Base-by-base conservation (phyloP, 306 rosid genomes). In the Comarum palustre region DNA sequence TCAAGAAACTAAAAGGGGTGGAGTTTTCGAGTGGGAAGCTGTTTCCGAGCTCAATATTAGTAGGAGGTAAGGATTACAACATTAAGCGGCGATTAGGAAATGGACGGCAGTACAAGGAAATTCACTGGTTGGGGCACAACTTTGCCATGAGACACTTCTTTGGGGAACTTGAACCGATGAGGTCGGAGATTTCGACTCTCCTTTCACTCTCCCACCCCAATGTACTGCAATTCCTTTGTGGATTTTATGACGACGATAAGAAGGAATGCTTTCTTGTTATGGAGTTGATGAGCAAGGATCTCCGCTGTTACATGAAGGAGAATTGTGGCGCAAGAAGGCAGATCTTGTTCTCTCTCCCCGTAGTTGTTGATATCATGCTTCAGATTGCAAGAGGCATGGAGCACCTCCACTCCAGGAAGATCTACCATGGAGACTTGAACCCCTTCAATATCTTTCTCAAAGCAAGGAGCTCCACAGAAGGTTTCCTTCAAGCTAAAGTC, bases 361-460 rank as follows among this genome's bases (percentile, higher is more conserved):
- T 88, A 31, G 79, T 86, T 58, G 92, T 88, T 65, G 99, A 95
- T 83, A 80, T 95, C 72, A 91, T 95, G 97, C 96, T 95, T 79
- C 99, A 95, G 72, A 90, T 95, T 71, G 96, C 97, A 0, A 84
- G 97, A 78, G 97, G 96, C 54, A 87, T 92, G 80, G 96, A 90
- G 63, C 86, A 90, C 38, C 92, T 95, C 7, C 97, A 95, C 76
- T 87, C 93, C 12, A 82, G 66, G 68, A 87, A 84, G 24, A 83
- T 92, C 50, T 88, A 60, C 71, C 97, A 95, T 76, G 99, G 99
- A 27, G 83, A 88, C 50, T 84, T 95, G 69, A 88, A 88, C 77
- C 99, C 97, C 60, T 73, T 32, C 15, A 87, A 84, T 38, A 38
- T 95, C 32, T 77, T 88, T 34, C 86, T 95, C 77, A 87, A 75